A percentile compares a stretch with the other conserved stretches of the same genome.
phyloP scores from a whole-genome alignment of 768 basidiomycete species.

The Lactarius sp. region DNA sequence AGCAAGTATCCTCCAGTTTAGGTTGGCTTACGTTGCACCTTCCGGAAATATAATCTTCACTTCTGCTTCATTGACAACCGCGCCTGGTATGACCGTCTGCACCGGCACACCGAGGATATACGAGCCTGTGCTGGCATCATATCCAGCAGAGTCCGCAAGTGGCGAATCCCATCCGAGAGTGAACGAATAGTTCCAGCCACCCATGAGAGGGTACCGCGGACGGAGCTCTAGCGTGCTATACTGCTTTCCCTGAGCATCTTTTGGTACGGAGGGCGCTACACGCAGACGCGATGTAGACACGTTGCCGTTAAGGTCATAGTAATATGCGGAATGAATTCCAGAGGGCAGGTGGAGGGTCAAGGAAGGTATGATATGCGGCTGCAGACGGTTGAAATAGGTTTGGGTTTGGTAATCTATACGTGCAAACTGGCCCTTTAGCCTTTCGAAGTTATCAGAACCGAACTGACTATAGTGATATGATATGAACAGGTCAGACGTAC shows the following conservation, averaged over 20 bases:
- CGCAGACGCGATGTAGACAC: slow-evolving; percentile 92
- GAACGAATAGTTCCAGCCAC: slow-evolving; percentile 97
- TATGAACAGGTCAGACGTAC: slow-evolving; percentile 45
- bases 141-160: slow-evolving; percentile 64
- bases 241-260: slow-evolving; percentile 46
- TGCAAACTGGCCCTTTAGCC: slow-evolving; percentile 94
- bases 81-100: slow-evolving; percentile 72
- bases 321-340: slow-evolving; percentile 79
- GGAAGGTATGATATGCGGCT: slow-evolving; percentile 66
- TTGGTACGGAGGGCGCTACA: slow-evolving; percentile 56
- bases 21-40: slow-evolving; percentile 80
- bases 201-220: slow-evolving; percentile 89
- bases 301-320: slow-evolving; percentile 89
- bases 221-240: slow-evolving; percentile 73
- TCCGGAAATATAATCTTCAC: slow-evolving; percentile 84
- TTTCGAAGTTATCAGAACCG: slow-evolving; percentile 33
- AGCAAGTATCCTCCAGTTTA: background rate
- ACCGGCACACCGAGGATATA: slow-evolving; percentile 82
- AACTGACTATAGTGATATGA: background rate
- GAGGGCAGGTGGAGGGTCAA: slow-evolving; percentile 79
- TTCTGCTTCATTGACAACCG: slow-evolving; percentile 77
- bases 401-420: slow-evolving; percentile 84
- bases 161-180: slow-evolving; percentile 93
- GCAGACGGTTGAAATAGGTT: slow-evolving; percentile 57
- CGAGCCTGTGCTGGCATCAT: slow-evolving; percentile 54